Base-by-base conservation (phyloP, 768 basidiomycete species). In the Amanita phalloides region DNA sequence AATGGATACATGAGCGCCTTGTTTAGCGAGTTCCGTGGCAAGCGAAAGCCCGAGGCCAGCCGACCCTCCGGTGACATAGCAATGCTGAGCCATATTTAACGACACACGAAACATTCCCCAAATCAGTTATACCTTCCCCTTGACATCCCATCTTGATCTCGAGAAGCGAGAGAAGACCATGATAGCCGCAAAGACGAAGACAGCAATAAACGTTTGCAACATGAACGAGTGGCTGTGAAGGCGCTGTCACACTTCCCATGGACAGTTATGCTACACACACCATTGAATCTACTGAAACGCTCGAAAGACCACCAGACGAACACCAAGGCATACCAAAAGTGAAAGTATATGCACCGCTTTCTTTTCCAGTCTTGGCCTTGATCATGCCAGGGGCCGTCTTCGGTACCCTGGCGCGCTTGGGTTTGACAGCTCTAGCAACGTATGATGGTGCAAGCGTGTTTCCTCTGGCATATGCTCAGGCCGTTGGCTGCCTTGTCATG, bases 401-500 rank as follows among this genome's bases (percentile, higher is more conserved):
- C 43, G 94, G 94, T n/a, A 73, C 81, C 4, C 79, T 98, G 35
- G 81, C 85, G 9, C 74, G 94, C 33, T 68, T 97, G 4, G 94
- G 94, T 0, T 64, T 96, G 6, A 62, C 76, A 26, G 86, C 89
- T 6, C 68, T 98, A 42, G 76, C 75, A 17, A 79, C 75, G 0
- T 97, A 90, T 58, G 73, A 83, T 35, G 90, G 87, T 1, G 65
- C 75, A 41, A 76, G 80, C 56, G 81, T 97, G 4, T 97, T 93
- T 61, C 73, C 87, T 2, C 69, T 97, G 21, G 80, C 84, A 3
- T 97, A 93, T 71, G 75, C 81, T 0, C 95, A 99, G 64, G 86
- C 82, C 0, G 68, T 84, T 0, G 96, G 96, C 14, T 98, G 94
- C 67, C 71, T 92, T 49, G 69, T 95, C 26, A 98, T 99, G 93